Base-by-base conservation (phyloP, 257 asterid species). In the Forsythia viridissima region DNA sequence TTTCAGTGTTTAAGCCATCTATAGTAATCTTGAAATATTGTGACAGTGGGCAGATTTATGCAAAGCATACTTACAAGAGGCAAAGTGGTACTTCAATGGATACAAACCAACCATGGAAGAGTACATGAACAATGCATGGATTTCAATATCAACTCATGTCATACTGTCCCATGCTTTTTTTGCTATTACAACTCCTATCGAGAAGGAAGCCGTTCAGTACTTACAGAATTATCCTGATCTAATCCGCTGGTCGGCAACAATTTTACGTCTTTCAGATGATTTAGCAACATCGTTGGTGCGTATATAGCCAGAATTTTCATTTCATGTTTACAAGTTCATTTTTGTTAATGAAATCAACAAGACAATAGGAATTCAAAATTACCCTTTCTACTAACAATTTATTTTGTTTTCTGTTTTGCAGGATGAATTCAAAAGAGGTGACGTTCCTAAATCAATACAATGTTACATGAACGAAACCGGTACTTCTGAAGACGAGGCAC, bases 211-310 rank as follows among this genome's bases (percentile, higher is more conserved):
- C 2, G 42, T 78, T 71, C 76, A 69, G 34, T 40, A 40, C 40
- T 15, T 84, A 55, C 36, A 69, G 57, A 79, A 75, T 9, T 81
- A 72, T 39, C 85, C 71, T 21, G 38, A 80, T 43, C 24, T 87
- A 41, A 40, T 84, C 10, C 87, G 83, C 13, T 76, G 70, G 51
- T 69, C 85, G 3, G 15, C 85, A 8, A 78, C 39, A 20, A 75
- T 80, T 41, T 9, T 80, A 1, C 74, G 84, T 4, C 80, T 75
- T 39, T 72, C 81, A 0, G 83, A 87, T 38, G 87, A 87, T 20
- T 52, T 87, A 3, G 90, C 78, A 34, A 87, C 88, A 20, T 77
- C 87, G 16, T 5, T 71, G 24, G 90, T 87, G 68, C 2, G 82
- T 72, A 46, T 8, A 13, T 52, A 18, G 21, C 15, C 4, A 21